Evolutionary conservation across 495 filamentous ascomycete genomes (phyloP), one percentile per base, ranked within the genome.

Genomic region (Daldinia grandis): DNA sequence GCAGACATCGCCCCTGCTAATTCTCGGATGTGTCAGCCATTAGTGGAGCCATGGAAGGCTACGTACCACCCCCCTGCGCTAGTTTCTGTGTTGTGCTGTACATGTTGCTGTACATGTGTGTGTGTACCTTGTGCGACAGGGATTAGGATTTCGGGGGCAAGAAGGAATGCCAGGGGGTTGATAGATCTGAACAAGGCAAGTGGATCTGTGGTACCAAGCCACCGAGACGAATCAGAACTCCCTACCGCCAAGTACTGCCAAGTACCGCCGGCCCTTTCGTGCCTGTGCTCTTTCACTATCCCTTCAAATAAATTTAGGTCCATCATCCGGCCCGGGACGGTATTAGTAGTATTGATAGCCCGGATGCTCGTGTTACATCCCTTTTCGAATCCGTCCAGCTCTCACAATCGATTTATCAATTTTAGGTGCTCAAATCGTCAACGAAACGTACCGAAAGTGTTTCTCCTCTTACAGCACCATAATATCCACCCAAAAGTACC

Each of bases 161-260:
- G 58, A 31, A 37, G 51, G 62, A 72, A 62, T 63, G 64, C 58
- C 56, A 68, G 69, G 69, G 69, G 69, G 69, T 68, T 61, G 40
- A 64, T 72, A 21, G 24, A 64, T 57, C 64, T 68, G 47, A 72
- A 68, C 24, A 50, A 28, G 69, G 69, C 28, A 72, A 68, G 69
- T 72, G 64, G 64, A 68, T 68, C 59, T 64, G 69, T 72, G 64
- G 54, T 54, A 72, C 69, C 49, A 68, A 72, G 59, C 64, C 69
- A 59, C 69, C 64, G 69, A 72, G 64, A 72, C 64, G 63, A 64
- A 67, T 67, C 28, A 40, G 69, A 57, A n/a, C 28, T 42, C 31
- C 15, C 15, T 17, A 17, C 49, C 17, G 21, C 17, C 8, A 35
- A 47, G 10, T 38, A 38, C 35, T 14, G 35, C 35, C 35, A 28